Percentiles rank a stretch among this genome's conserved stretches.
phyloP scores from a whole-genome alignment of 2,329 filamentous ascomycete species.

The Fusarium brachygibbosum region DNA sequence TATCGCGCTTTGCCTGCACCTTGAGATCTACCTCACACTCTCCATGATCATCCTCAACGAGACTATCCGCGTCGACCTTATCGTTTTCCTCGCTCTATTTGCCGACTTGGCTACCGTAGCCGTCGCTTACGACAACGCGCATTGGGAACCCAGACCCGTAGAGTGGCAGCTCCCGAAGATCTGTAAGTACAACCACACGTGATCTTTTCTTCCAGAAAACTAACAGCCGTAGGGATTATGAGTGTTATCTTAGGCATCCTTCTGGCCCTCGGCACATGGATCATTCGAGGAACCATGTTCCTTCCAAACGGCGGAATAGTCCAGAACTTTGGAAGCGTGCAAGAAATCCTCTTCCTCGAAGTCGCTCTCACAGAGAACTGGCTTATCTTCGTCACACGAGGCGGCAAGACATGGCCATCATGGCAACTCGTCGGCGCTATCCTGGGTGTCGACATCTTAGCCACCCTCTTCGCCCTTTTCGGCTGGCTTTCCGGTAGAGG shows the following conservation, averaged over 20 bases:
- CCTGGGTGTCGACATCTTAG: conserved; percentile 6
- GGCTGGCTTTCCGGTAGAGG: conserved; percentile 23
- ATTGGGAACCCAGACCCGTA: conserved; percentile 24
- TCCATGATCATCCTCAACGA: conserved; percentile 40
- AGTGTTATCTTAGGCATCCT: conserved; percentile 22
- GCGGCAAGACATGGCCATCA: conserved; percentile 35
- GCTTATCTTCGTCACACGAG: conserved; percentile 35
- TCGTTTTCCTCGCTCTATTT: conserved; percentile 12
- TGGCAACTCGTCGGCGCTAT: conserved; percentile 35
- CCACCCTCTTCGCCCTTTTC: conserved; percentile 18
- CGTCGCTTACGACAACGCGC: conserved; percentile 38
- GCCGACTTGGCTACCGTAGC: conserved; percentile 28
- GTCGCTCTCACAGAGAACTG: conserved; percentile 36
- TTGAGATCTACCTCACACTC: conserved; percentile 22
- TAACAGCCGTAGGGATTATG: conserved; percentile 6
- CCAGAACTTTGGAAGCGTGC: conserved; percentile 23
- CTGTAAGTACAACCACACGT: neutral
- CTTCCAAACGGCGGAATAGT: conserved; percentile 3
- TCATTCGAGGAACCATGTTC: conserved; percentile 1
- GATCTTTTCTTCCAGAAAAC: neutral
- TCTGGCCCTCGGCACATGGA: conserved; percentile 10
- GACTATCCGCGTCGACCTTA: conserved; percentile 20
- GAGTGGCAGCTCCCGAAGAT: conserved; percentile 35
- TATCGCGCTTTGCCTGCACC: conserved; percentile 23
- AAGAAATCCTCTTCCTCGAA: conserved; percentile 31